Percentiles rank a stretch among this genome's conserved stretches.
Conservation (phyloP, 1,284 basidiomycete species). For the Irpex lacteus region DNA sequence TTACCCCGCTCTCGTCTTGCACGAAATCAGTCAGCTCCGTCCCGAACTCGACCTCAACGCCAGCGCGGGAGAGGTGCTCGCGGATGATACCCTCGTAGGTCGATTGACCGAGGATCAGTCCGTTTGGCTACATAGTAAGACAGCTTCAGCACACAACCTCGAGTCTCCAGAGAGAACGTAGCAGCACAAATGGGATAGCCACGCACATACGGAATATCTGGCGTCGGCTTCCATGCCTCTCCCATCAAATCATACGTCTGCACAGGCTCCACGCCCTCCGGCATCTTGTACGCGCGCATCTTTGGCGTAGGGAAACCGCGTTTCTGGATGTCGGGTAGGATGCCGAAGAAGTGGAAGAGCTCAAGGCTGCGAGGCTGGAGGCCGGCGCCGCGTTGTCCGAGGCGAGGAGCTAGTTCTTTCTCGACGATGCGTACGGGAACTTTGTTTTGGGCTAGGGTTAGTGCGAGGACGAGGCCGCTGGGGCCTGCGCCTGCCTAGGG, state of each 20-base stretch:
- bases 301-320: neutral
- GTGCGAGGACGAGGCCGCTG: conserved; percentile 23
- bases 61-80: conserved; percentile 1
- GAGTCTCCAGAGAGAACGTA: too few species aligned
- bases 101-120: conserved; percentile 3
- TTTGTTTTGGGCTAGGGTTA: conserved; percentile 20
- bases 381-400: conserved; percentile 16
- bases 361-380: conserved; percentile 17
- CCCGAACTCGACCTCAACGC: conserved; percentile 8
- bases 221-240: neutral
- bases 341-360: conserved; percentile 14
- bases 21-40: conserved; percentile 20
- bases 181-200: too few species aligned
- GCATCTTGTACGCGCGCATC: neutral
- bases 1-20: conserved; percentile 22
- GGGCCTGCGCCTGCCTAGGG: conserved; percentile 25
- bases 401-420: conserved; percentile 13
- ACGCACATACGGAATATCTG: neutral
- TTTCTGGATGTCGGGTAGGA: conserved; percentile 16
- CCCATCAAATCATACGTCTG: neutral
- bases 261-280: neutral
- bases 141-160: too few species aligned
- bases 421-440: conserved; percentile 17
- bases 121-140: neutral
- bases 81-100: conserved; percentile 11